These are phyloP conservation scores for Nicotiana sylvestris DNA, from an alignment of 257 asterid genomes.

Conservation along the genomic window DNA sequence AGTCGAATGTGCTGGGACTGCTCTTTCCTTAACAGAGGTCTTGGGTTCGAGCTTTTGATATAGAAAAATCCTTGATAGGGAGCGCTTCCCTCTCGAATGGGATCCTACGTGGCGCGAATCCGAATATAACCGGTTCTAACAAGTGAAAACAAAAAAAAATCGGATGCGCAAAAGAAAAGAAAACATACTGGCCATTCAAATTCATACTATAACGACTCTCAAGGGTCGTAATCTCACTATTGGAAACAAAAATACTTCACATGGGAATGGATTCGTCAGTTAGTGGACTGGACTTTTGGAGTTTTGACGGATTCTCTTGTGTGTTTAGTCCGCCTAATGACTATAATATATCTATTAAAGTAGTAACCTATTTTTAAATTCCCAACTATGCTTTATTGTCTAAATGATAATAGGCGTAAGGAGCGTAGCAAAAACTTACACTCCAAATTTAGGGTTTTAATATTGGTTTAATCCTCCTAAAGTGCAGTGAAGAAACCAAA, in stretches of 20 bases:
- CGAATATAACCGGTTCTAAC: too few relatives aligned
- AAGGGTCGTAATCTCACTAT: not conserved
- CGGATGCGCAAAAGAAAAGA: too few relatives aligned
- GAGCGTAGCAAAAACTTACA: too few relatives aligned
- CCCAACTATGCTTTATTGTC: not conserved
- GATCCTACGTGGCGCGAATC: too few relatives aligned
- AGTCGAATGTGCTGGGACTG: not conserved
- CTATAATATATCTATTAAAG: not conserved
- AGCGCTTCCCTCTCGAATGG: too few relatives aligned
- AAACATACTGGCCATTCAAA: not conserved
- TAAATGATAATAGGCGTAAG: not conserved
- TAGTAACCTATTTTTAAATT: not conserved
- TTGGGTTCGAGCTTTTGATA: too few relatives aligned
- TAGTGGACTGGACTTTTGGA: not conserved
- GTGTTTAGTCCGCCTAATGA: not conserved
- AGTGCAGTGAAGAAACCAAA: too few relatives aligned
- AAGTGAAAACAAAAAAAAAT: too few relatives aligned
- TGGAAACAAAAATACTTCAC: not conserved
- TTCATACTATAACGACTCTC: not conserved
- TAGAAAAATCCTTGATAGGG: too few relatives aligned
- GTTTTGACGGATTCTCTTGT: not conserved
- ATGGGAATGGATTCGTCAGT: not conserved
- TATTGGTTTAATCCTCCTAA: not conserved
- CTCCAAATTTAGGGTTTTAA: not conserved
- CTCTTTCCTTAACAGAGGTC: too few relatives aligned